A percentile compares a stretch with the other conserved stretches of the same genome.
Evolutionary conservation across 352 stramenopile species (phyloP).

Genomic region (Pythium plurisporium): DNA sequence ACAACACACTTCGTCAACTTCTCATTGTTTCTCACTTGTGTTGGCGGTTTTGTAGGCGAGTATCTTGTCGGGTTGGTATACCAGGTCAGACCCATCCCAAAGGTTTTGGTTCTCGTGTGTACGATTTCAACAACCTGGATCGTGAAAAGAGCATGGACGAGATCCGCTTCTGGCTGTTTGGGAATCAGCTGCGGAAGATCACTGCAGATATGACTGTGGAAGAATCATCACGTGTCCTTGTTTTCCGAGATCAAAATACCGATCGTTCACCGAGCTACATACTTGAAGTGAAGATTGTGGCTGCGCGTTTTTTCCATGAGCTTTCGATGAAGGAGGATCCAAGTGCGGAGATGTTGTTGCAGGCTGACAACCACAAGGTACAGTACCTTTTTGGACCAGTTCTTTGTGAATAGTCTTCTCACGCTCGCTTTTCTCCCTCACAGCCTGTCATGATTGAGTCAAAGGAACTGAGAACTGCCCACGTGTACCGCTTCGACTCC

Average conservation of each 20-base stretch:
- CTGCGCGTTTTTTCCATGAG: slow-evolving; percentile 58
- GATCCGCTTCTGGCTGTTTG: slow-evolving; percentile 65
- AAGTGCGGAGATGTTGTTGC: slow-evolving; percentile 50
- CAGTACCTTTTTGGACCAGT: neutral
- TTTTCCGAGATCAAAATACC: slow-evolving; percentile 67
- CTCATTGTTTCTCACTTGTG: neutral
- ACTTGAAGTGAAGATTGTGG: slow-evolving; percentile 82
- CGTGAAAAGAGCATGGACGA: slow-evolving; percentile 67
- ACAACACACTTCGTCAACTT: neutral
- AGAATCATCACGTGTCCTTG: slow-evolving; percentile 69
- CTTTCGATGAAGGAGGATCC: slow-evolving; percentile 56
- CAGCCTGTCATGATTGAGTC: slow-evolving; percentile 38
- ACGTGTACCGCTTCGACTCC: slow-evolving; percentile 82
- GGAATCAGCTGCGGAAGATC: slow-evolving; percentile 59
- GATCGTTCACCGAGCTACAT: slow-evolving; percentile 60
- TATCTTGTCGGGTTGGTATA: slow-evolving; percentile 58
- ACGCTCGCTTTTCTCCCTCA: neutral
- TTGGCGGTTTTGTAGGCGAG: slow-evolving; percentile 38
- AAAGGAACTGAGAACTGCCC: slow-evolving; percentile 68
- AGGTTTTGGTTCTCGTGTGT: slow-evolving; percentile 61
- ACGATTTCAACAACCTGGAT: slow-evolving; percentile 84
- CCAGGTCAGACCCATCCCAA: slow-evolving; percentile 44
- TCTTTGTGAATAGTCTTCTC: neutral
- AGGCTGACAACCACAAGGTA: slow-evolving; percentile 66
- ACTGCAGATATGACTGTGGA: slow-evolving; percentile 77